phyloP scores from a whole-genome alignment of 441 rosid species.

The Corymbia calophylla region DNA sequence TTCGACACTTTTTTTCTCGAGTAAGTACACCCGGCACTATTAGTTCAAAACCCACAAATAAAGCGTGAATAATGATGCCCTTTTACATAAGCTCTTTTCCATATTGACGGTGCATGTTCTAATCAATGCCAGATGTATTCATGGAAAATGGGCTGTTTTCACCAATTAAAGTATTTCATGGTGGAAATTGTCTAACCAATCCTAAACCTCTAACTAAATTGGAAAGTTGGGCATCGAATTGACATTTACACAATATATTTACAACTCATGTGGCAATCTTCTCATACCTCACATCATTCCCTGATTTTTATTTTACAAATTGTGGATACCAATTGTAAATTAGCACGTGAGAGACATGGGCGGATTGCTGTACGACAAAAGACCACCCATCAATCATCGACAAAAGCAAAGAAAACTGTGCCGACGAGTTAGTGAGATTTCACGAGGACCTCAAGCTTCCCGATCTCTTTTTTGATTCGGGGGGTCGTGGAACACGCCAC shows the following conservation, averaged over 20 bases:
- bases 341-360: neutral
- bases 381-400: neutral
- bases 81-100: neutral
- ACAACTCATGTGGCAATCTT: neutral
- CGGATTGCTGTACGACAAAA: neutral
- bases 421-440: neutral
- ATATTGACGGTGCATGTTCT: accelerated
- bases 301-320: neutral
- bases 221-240: neutral
- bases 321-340: neutral
- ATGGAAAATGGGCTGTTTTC: neutral
- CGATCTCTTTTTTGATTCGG: neutral
- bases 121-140: neutral
- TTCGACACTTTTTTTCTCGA: neutral
- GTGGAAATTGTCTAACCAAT: neutral
- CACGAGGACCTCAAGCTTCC: neutral
- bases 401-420: neutral
- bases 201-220: accelerated
- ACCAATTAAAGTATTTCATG: neutral
- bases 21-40: neutral
- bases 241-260: neutral
- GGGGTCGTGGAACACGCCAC: neutral
- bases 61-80: neutral
- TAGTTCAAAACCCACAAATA: neutral
- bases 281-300: neutral